Evolutionary conservation across 1,139 yeast genomes (phyloP).

Genomic region (Sugiyamaella xylanicola): DNA sequence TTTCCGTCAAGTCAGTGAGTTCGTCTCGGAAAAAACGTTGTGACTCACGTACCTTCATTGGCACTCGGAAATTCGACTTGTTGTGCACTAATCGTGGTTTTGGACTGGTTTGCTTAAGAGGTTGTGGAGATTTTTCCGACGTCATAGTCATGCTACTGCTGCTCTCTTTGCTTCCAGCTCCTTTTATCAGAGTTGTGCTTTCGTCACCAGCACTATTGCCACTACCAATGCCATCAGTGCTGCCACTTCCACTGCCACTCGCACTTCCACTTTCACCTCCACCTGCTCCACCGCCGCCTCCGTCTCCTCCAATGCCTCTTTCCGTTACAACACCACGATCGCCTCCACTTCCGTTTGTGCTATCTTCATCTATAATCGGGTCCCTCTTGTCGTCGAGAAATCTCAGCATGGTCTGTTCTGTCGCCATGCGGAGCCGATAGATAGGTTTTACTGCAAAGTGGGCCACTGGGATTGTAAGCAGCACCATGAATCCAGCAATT

Average conservation of each 20-base stretch:
- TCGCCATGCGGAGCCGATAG: slow-evolving; percentile 75
- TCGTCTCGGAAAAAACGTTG: slow-evolving; percentile 76
- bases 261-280: background rate
- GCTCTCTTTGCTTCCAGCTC: slow-evolving; percentile 1
- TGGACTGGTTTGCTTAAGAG: background rate
- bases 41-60: slow-evolving; percentile 55
- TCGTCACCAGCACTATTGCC: background rate
- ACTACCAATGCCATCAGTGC: background rate
- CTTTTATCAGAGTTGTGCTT: background rate
- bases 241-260: background rate
- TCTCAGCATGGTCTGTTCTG: slow-evolving; percentile 56
- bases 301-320: background rate
- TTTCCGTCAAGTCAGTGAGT: slow-evolving; percentile 80
- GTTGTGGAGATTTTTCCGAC: slow-evolving; percentile 1
- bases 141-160: background rate
- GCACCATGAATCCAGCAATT: slow-evolving; percentile 70
- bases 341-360: background rate
- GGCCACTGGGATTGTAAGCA: slow-evolving; percentile 78
- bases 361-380: no score
- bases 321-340: background rate
- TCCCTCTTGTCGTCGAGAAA: slow-evolving; percentile 27
- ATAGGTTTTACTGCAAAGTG: slow-evolving; percentile 87
- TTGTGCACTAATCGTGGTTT: slow-evolving; percentile 3
- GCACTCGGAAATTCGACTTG: slow-evolving; percentile 29
- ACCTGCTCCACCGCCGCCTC: background rate